Conservation (phyloP, 2,329 filamentous ascomycete species). For the Aspergillus sp. region DNA sequence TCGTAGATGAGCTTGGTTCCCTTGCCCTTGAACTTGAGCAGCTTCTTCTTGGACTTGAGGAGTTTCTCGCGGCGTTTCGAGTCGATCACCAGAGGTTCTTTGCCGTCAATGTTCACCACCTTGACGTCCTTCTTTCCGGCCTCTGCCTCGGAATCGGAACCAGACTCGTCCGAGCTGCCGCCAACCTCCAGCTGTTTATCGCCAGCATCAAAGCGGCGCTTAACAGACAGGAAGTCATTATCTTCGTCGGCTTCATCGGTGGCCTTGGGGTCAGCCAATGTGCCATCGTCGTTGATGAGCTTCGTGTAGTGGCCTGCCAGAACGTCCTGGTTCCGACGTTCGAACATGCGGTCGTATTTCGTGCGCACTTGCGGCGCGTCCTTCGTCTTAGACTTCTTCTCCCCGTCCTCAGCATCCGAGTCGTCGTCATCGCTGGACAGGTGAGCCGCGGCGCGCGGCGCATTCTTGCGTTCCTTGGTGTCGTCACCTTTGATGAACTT, state of each 20-base stretch:
- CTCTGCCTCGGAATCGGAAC: slow-evolving; percentile 37
- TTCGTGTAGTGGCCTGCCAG: slow-evolving; percentile 91
- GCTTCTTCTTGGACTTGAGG: slow-evolving; percentile 91
- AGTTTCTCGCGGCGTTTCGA: slow-evolving; percentile 94
- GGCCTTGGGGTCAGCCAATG: slow-evolving; percentile 33
- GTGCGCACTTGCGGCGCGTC: slow-evolving; percentile 68
- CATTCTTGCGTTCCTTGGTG: slow-evolving; percentile 83
- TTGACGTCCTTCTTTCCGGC: slow-evolving; percentile 40
- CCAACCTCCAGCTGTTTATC: slow-evolving; percentile 51
- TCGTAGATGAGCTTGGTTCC: slow-evolving; percentile 86
- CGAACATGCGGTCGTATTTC: slow-evolving; percentile 98
- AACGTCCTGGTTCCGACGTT: slow-evolving; percentile 92
- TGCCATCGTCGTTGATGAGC: slow-evolving; percentile 65
- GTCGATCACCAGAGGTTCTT: slow-evolving; percentile 76
- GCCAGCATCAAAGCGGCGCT: slow-evolving; percentile 75
- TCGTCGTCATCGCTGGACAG: slow-evolving; percentile 61
- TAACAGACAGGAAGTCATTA: slow-evolving; percentile 82
- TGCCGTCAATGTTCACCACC: slow-evolving; percentile 54
- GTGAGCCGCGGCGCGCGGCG: slow-evolving; percentile 63
- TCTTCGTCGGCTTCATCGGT: slow-evolving; percentile 64
- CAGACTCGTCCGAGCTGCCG: slow-evolving; percentile 20
- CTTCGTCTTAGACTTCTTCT: slow-evolving; percentile 60
- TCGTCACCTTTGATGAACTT: slow-evolving; percentile 90
- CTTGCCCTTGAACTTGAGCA: slow-evolving; percentile 84
- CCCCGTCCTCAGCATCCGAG: slow-evolving; percentile 44